phyloP scores from a whole-genome alignment of 192 early-diverging fungal species.

The Polychytrium aggregatum region DNA sequence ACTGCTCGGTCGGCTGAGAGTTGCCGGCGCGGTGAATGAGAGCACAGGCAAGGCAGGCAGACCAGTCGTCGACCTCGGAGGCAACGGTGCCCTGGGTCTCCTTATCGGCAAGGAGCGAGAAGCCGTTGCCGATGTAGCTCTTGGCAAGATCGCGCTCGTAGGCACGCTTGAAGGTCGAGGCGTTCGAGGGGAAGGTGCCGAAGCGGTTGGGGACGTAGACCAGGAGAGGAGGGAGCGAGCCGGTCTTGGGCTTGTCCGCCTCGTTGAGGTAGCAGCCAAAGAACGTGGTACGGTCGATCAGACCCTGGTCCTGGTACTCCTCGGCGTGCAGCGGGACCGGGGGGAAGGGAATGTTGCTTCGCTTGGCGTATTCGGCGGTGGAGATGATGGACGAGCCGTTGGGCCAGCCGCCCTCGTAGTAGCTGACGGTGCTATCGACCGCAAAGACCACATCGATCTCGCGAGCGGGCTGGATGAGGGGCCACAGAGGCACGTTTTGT shows the following conservation, averaged over 20 bases:
- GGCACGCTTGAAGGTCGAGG: slow-evolving; percentile 8
- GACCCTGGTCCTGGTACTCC: slow-evolving; percentile 7
- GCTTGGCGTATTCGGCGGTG: slow-evolving; percentile 7
- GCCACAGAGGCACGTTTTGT: slow-evolving; percentile 15
- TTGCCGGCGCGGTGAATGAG: background rate
- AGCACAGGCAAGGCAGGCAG: slow-evolving; percentile 1
- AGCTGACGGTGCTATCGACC: slow-evolving; percentile 10
- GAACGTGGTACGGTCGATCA: slow-evolving; percentile 4
- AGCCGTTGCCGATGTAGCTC: slow-evolving; percentile 8
- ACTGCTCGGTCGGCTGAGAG: background rate
- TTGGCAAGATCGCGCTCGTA: slow-evolving; percentile 5
- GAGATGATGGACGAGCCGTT: slow-evolving; percentile 14
- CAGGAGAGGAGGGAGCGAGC: slow-evolving; percentile 10
- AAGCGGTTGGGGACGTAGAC: slow-evolving; percentile 17
- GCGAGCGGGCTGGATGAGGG: slow-evolving; percentile 4
- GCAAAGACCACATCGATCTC: slow-evolving; percentile 11
- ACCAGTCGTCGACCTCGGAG: background rate
- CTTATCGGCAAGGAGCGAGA: background rate
- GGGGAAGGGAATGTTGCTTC: slow-evolving; percentile 9
- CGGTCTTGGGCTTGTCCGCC: background rate
- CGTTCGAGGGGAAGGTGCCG: slow-evolving; percentile 6
- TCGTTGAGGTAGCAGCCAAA: slow-evolving; percentile 12
- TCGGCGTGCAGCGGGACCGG: slow-evolving; percentile 12
- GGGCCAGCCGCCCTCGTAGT: slow-evolving; percentile 1
- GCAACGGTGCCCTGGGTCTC: background rate